Percentiles rank a stretch among this genome's conserved stretches.
Evolutionary conservation across 768 basidiomycete genomes (phyloP).

Genomic region (Russula ochroleuca): DNA sequence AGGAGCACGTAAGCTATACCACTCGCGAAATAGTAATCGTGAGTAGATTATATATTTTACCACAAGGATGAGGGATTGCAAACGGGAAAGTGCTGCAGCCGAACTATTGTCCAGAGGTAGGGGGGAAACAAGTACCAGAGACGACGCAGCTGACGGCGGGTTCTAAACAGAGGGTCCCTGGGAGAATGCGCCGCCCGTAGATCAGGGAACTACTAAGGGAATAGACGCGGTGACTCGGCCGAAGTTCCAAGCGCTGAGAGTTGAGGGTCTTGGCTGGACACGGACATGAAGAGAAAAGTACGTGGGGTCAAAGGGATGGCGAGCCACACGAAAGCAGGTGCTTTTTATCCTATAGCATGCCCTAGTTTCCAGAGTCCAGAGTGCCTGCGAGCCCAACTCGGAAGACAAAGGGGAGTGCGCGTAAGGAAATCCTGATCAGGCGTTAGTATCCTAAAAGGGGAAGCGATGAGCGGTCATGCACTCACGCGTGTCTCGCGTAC

Average conservation of each 20-base stretch:
- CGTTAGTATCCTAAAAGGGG: conserved; percentile 8
- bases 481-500: neutral
- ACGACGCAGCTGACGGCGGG: neutral
- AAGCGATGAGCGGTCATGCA: neutral
- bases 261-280: neutral
- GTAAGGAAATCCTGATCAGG: conserved; percentile 22
- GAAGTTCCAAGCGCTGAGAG: neutral
- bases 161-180: neutral
- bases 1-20: neutral
- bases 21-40: neutral
- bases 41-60: neutral
- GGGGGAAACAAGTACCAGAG: neutral
- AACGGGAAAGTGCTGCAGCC: neutral
- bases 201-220: neutral
- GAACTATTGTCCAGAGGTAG: neutral
- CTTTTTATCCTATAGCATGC: conserved; percentile 10
- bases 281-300: neutral
- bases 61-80: neutral
- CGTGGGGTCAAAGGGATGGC: neutral
- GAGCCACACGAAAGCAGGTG: neutral
- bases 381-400: conserved; percentile 5
- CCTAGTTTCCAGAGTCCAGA: conserved; percentile 1
- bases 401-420: conserved; percentile 20
- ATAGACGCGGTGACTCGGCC: neutral
- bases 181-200: neutral